These are phyloP conservation scores for Ceriops decandra DNA, from an alignment of 345 rosid species.

Conservation along the genomic window DNA sequence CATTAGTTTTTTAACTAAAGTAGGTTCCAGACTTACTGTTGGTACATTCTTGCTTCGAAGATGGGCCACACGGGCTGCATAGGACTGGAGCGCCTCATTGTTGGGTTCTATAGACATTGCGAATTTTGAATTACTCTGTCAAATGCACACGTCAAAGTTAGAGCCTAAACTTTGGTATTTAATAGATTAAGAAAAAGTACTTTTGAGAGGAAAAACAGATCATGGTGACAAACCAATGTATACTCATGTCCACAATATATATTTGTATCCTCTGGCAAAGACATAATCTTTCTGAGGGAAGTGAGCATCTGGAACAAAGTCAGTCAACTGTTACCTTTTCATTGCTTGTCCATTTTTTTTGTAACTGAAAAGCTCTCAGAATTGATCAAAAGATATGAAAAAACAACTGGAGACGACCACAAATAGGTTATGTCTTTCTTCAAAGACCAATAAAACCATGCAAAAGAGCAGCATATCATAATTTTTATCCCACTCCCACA, in stretches of 20 bases:
- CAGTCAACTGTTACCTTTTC: neutral
- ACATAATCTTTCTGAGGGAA: conserved; percentile 63
- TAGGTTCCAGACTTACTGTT: conserved; percentile 44
- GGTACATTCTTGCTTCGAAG: conserved; percentile 80
- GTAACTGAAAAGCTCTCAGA: neutral
- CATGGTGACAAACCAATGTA: conserved; percentile 62
- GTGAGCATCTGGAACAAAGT: conserved; percentile 67
- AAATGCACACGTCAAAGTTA: conserved; percentile 16
- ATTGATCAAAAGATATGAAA: neutral
- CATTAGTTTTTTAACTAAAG: no score
- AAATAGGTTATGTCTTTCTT: no score
- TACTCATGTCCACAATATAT: conserved; percentile 91
- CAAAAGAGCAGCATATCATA: no score
- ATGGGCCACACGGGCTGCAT: conserved; percentile 72
- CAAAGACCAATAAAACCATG: no score
- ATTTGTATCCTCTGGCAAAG: conserved; percentile 83
- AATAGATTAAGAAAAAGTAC: conserved; percentile 6
- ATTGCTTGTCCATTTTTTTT: neutral
- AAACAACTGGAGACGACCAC: neutral
- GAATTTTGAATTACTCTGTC: conserved; percentile 82
- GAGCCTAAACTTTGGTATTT: conserved; percentile 8
- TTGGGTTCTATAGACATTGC: conserved; percentile 89
- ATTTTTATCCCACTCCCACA: no score
- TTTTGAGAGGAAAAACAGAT: neutral
- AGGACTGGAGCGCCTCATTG: conserved; percentile 75